These are phyloP conservation scores for Nicotiana noctiflora DNA, from an alignment of 257 asterid species.

Conservation along the genomic window DNA sequence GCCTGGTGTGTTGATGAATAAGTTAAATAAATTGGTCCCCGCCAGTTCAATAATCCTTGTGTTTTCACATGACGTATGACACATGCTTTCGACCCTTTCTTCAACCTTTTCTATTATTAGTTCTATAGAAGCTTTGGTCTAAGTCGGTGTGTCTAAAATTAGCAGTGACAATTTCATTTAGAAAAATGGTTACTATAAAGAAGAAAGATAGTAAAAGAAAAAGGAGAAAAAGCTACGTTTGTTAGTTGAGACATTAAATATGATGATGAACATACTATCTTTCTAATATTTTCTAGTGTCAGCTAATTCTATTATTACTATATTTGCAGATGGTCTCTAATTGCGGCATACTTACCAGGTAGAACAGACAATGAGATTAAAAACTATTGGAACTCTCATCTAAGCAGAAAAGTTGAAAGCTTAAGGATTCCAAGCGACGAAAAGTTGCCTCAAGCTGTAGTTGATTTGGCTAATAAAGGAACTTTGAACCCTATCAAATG, in stretches of 20 bases:
- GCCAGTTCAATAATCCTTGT: background rate
- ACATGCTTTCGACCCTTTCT: background rate
- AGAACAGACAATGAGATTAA: constrained; percentile 97
- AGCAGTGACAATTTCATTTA: background rate
- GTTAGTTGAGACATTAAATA: background rate
- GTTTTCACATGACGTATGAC: background rate
- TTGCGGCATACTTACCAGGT: constrained; percentile 73
- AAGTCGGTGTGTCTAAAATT: background rate
- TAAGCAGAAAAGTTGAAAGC: constrained; percentile 48
- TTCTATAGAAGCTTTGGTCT: background rate
- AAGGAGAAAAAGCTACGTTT: background rate
- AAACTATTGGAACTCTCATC: constrained; percentile 85
- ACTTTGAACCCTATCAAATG: constrained; percentile 11
- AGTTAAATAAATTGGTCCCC: background rate
- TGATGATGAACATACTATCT: background rate
- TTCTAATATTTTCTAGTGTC: background rate
- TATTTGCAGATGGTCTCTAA: constrained; percentile 65
- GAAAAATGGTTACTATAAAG: background rate
- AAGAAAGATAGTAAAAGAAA: background rate
- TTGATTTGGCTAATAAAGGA: constrained; percentile 13
- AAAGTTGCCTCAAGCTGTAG: constrained; percentile 12
- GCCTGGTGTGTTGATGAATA: background rate
- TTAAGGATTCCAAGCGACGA: constrained; percentile 29
- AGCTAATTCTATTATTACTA: background rate
- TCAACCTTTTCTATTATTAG: background rate